Evolutionary conservation across 768 basidiomycete species (phyloP).

Genomic region (Rhodotorula kratochvilovae): DNA sequence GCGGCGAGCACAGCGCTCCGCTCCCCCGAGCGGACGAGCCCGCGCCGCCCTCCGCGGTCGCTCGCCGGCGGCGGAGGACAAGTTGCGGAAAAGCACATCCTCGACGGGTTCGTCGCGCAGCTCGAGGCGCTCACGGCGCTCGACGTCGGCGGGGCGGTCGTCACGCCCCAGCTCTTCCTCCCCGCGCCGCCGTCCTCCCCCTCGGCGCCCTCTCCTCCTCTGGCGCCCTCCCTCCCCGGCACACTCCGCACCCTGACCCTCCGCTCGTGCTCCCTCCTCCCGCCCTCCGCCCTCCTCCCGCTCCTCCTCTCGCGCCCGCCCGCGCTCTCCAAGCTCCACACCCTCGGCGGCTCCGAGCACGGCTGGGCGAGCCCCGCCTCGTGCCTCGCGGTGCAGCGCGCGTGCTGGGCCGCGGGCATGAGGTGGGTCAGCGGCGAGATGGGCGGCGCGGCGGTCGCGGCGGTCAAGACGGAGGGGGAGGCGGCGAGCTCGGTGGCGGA

Average conservation of each 20-base stretch:
- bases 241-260: not conserved
- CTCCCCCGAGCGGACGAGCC: not conserved
- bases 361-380: constrained; percentile 11
- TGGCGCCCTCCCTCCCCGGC: not conserved
- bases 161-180: constrained; percentile 12
- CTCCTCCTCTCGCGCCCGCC: not conserved
- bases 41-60: not conserved
- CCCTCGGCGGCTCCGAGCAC: constrained; percentile 14
- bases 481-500: no score
- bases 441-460: not conserved
- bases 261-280: not conserved
- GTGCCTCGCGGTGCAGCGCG: not conserved
- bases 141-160: constrained; percentile 27
- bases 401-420: constrained; percentile 16
- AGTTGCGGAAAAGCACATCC: not conserved
- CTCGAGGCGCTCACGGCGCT: not conserved
- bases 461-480: no score
- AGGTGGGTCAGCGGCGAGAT: not conserved
- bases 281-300: not conserved
- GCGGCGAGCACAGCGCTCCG: not conserved
- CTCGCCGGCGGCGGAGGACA: not conserved
- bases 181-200: not conserved
- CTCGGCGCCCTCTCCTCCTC: not conserved
- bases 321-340: not conserved
- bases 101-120: constrained; percentile 16